Conservation (phyloP, 805 yeast species). For the Saccharomycopsis sp. region DNA sequence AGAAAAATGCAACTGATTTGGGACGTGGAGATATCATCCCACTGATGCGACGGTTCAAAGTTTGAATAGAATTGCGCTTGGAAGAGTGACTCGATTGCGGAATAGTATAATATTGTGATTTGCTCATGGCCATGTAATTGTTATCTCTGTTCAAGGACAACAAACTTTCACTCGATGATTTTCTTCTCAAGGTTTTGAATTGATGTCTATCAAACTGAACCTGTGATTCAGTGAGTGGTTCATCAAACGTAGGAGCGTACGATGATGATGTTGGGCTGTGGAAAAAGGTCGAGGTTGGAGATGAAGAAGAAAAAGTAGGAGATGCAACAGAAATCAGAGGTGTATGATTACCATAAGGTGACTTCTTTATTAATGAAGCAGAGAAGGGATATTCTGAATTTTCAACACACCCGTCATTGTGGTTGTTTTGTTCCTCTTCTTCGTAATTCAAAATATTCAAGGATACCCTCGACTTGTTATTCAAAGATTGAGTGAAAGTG, state of each 20-base stretch:
- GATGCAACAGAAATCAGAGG: no score
- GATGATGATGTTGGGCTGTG: no score
- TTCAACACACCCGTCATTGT: no score
- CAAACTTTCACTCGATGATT: constrained; percentile 9
- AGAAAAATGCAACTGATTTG: neutral
- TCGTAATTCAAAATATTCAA: neutral
- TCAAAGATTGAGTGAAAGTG: neutral
- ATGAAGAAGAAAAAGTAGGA: no score
- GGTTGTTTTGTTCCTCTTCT: no score
- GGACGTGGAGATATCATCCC: neutral
- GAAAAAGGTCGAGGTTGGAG: no score
- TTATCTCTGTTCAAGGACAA: constrained; percentile 11
- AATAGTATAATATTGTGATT: neutral
- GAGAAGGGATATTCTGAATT: no score
- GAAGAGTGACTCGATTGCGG: neutral
- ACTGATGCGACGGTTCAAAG: neutral
- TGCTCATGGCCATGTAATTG: neutral
- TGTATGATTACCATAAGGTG: no score
- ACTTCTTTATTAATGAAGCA: no score
- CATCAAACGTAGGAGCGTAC: neutral
- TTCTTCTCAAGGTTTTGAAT: constrained; percentile 12
- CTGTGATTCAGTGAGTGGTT: no score
- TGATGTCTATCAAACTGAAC: no score
- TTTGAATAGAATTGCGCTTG: neutral
- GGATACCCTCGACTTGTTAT: constrained; percentile 3